A percentile compares a stretch with the other conserved stretches of the same genome.
Conservation (phyloP, 805 yeast species). For the Wickerhamiella nectarea region DNA sequence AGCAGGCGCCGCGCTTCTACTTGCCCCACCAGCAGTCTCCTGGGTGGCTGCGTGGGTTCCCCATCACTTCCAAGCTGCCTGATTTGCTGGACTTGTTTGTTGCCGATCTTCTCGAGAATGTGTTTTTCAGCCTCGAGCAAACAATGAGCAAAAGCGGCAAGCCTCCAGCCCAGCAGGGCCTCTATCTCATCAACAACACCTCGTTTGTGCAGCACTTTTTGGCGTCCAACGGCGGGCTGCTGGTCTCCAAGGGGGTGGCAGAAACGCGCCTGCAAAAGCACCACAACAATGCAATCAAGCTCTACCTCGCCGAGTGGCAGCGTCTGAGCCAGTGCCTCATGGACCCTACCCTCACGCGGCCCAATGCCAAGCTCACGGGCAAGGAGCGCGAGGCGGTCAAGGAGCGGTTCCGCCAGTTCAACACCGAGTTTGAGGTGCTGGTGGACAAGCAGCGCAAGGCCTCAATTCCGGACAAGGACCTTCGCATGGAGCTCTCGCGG, state of each 20-base stretch:
- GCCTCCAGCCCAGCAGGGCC: constrained; percentile 21
- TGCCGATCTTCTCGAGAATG: constrained; percentile 67
- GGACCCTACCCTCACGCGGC: constrained; percentile 61
- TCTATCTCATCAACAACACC: constrained; percentile 30
- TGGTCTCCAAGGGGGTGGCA: background rate
- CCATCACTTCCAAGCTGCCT: constrained; percentile 26
- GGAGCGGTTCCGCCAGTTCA: constrained; percentile 72
- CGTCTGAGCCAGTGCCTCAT: constrained; percentile 60
- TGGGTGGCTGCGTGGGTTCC: constrained; percentile 35
- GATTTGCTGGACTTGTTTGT: constrained; percentile 35
- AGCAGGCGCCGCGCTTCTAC: constrained; percentile 52
- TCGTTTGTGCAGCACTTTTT: constrained; percentile 17
- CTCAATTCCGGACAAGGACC: constrained; percentile 49
- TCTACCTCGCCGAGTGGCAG: constrained; percentile 64
- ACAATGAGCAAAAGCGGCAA: constrained; percentile 27
- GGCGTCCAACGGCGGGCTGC: constrained; percentile 29
- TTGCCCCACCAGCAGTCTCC: constrained; percentile 42
- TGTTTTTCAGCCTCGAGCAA: constrained; percentile 45
- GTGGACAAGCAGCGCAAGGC: constrained; percentile 50
- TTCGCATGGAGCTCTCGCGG: constrained; percentile 48
- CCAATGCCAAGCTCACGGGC: constrained; percentile 29
- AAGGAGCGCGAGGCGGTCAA: constrained; percentile 72
- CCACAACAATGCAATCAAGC: constrained; percentile 34
- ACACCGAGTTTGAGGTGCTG: constrained; percentile 68
- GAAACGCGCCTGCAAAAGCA: constrained; percentile 42